These are phyloP conservation scores for Noccaea caerulescens DNA, from an alignment of 345 rosid genomes.

Conservation along the genomic window DNA sequence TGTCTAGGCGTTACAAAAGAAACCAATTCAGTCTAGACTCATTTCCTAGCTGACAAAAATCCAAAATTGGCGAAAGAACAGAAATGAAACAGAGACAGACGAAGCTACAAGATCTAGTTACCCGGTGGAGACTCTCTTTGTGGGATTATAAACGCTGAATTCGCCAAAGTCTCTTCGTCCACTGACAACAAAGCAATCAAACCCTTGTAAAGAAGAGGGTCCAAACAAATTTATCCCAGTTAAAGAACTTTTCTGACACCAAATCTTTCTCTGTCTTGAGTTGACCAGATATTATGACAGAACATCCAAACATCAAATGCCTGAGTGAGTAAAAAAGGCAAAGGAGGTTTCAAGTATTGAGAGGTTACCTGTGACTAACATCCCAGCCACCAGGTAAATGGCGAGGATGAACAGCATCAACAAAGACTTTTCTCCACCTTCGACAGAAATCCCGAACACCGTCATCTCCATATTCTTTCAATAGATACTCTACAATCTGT, in stretches of 20 bases:
- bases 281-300: conserved; percentile 6
- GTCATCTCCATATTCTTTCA: conserved; percentile 68
- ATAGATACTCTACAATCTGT: conserved; percentile 73
- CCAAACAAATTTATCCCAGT: conserved; percentile 11
- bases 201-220: conserved; percentile 49
- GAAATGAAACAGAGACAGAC: background rate
- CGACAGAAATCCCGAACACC: conserved; percentile 83
- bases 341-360: conserved; percentile 3
- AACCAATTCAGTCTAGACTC: background rate
- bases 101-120: conserved; percentile 4
- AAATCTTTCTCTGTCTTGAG: conserved; percentile 1
- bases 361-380: conserved; percentile 59
- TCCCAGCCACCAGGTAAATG: conserved; percentile 94
- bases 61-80: conserved; percentile 19
- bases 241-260: conserved; percentile 14
- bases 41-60: background rate
- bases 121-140: conserved; percentile 47
- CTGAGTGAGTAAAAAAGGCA: background rate
- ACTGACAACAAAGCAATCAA: conserved; percentile 71
- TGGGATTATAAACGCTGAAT: conserved; percentile 83
- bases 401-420: conserved; percentile 75
- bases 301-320: background rate
- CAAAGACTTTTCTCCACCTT: conserved; percentile 93
- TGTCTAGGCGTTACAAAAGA: no score
- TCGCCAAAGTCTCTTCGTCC: conserved; percentile 93